Base-by-base conservation (phyloP, 345 rosid genomes). In the Salix koriyanagi region DNA sequence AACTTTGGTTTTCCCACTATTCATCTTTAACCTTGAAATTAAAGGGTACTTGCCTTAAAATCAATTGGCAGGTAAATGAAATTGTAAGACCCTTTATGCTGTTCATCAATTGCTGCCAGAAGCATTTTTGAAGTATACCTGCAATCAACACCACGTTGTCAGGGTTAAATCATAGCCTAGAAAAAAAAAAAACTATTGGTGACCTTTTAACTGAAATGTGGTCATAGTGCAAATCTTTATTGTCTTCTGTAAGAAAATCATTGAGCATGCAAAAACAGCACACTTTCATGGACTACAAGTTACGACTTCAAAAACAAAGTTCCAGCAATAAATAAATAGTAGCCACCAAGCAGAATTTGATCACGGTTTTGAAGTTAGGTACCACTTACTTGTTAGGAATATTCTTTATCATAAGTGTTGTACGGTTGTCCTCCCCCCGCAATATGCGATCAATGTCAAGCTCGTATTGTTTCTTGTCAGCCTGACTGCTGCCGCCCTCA, bases 341-440 rank as follows among this genome's bases (percentile, higher is more conserved):
- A 46, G 60, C 32, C 46, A 42, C 7, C 18, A n/a, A 23, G 32
- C 10, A 10, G 36, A 65, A 34, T 50, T 54, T 62, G 15, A 52
- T 37, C 50, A 18, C 23, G 73, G 56, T 36, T 48, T n/a, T 52
- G 16, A 58, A 79, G 62, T 39, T 46, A 37, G 10, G 41, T 42
- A 75, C 14, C 66, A 75, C 89, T 58, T 90, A 93, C 97, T 95
- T 95, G 87, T 95, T 95, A 66, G 99, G 99, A 82, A 96, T 93
- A 75, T 96, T 96, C 84, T 93, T 96, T 81, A 96, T 89, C 99
- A 96, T 93, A 83, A 96, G 90, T 5, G 99, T 96, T 56, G 98
- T 96, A 75, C 99, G 83, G 65, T 65, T 72, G 79, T 96, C 99
- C 23, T 93, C 97, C 61, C 98, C 97, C 70, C 71, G 89, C 76